Evolutionary conservation across 1,284 basidiomycete species (phyloP).

Genomic region (Chondrostereum purpureum): DNA sequence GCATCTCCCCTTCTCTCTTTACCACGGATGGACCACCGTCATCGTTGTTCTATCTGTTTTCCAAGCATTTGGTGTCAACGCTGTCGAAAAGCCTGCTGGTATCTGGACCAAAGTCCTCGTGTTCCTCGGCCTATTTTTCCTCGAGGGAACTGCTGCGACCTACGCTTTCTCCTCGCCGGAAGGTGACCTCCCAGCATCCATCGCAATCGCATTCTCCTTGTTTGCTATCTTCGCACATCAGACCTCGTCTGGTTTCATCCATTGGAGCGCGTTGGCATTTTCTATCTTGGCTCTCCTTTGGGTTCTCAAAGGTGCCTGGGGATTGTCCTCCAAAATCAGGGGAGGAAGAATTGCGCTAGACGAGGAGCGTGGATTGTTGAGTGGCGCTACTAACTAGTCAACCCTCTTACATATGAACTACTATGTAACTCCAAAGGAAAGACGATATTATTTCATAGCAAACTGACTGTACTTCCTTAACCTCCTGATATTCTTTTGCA

Average conservation of each 20-base stretch:
- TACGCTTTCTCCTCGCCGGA: conserved; percentile 88
- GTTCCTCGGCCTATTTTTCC: conserved; percentile 89
- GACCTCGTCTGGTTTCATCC: conserved; percentile 63
- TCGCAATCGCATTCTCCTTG: conserved; percentile 79
- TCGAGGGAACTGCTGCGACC: conserved; percentile 85
- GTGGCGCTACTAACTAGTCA: too few species aligned
- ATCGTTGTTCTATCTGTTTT: conserved; percentile 86
- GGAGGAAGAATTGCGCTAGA: conserved; percentile 57
- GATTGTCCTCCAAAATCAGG: conserved; percentile 37
- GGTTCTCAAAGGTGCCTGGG: conserved; percentile 69
- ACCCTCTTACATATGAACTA: too few species aligned
- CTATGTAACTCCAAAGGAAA: too few species aligned
- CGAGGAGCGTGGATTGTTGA: conserved; percentile 81
- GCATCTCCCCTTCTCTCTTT: conserved; percentile 87
- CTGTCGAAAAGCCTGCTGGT: conserved; percentile 59
- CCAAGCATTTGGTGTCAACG: conserved; percentile 85
- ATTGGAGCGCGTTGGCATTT: conserved; percentile 85
- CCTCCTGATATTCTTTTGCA: too few species aligned
- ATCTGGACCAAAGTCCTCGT: conserved; percentile 92
- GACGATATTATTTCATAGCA: too few species aligned
- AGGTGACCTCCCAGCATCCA: conserved; percentile 85
- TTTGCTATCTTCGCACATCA: conserved; percentile 83
- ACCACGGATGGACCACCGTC: conserved; percentile 93
- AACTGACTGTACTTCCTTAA: too few species aligned
- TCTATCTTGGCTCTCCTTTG: conserved; percentile 81